Base-by-base conservation (phyloP, 176 grass and related monocot species). In the Paspalum notatum region DNA sequence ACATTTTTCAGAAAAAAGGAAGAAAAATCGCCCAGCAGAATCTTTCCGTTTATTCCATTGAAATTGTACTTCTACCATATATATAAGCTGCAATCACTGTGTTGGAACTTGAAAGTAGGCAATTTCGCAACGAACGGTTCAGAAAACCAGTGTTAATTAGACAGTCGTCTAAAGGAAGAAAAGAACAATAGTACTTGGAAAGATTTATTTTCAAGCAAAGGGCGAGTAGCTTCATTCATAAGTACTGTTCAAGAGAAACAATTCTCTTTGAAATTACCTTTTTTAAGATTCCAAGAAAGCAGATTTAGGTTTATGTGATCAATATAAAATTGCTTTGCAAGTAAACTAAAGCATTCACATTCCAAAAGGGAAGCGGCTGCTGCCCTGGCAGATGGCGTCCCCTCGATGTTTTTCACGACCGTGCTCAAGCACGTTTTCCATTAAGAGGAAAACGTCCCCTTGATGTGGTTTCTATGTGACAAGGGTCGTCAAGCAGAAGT, bases 151-250 rank as follows among this genome's bases (percentile, higher is more conserved):
- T 20, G n/a, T 4, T 18, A 26, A 47, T 40, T 37, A 63, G 32
- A 63, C 32, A 53, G 25, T 44, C 10, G 7, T 74, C 14, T 4
- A 66, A 59, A 40, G 16, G 39, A 81, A 60, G 20, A 58, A 58
- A 26, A 1, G 0, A 50, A 50, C 3, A 50, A 14, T 4, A 50
- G 12, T 50, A 50, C 13, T 14, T 42, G n/a, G n/a, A n/a, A n/a
- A 17, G 22, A 82, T 77, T 77, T 56, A n/a, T 42, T 62, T 82
- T 65, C 18, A 83, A 78, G 80, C 57, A 65, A 87, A 72, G 8
- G 4, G 12, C 12, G 12, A 50, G 7, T 8, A 9, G 43, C 2
- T 47, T 52, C 58, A 22, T 62, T 54, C 38, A 9, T 13, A 63
- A 73, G 17, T 47, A 60, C 1, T 75, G 52, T 46, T 75, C 46